Conservation (phyloP, 257 asterid species). For the Solanum sparsipilum region DNA sequence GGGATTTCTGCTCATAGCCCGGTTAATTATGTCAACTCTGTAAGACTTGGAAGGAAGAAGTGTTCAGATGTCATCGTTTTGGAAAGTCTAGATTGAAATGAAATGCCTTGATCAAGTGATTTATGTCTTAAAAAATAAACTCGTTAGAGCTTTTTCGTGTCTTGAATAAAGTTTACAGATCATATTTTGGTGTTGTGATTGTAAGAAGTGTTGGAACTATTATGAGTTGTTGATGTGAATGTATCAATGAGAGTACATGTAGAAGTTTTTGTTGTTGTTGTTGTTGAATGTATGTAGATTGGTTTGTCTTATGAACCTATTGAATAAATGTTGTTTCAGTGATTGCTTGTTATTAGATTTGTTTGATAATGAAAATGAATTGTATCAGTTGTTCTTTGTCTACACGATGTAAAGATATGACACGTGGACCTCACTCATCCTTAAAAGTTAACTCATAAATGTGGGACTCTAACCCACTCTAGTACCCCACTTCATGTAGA, state of each 20-base stretch:
- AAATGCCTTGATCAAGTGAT: neutral
- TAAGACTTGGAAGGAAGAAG: slow-evolving; percentile 56
- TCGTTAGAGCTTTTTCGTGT: neutral
- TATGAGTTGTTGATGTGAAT: neutral
- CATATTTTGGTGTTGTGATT: neutral
- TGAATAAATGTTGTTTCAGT: neutral
- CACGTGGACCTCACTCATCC: too few species aligned
- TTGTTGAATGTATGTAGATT: neutral
- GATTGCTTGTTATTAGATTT: neutral
- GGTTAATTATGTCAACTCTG: slow-evolving; percentile 65
- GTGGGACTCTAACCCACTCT: neutral
- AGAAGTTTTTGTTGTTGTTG: neutral
- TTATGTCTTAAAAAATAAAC: neutral
- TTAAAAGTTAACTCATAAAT: neutral
- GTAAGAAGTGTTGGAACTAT: neutral
- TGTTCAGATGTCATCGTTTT: slow-evolving; percentile 6
- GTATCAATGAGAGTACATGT: neutral
- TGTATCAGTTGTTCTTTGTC: neutral
- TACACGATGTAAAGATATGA: neutral
- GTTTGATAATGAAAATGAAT: neutral
- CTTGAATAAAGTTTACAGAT: neutral
- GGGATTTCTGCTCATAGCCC: slow-evolving; percentile 82
- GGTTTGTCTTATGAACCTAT: neutral
- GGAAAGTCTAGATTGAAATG: neutral
- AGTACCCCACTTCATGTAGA: neutral